Percentiles rank a stretch among this genome's conserved stretches.
Evolutionary conservation across 768 basidiomycete genomes (phyloP).

Genomic region (Cyclocybe aegerita): DNA sequence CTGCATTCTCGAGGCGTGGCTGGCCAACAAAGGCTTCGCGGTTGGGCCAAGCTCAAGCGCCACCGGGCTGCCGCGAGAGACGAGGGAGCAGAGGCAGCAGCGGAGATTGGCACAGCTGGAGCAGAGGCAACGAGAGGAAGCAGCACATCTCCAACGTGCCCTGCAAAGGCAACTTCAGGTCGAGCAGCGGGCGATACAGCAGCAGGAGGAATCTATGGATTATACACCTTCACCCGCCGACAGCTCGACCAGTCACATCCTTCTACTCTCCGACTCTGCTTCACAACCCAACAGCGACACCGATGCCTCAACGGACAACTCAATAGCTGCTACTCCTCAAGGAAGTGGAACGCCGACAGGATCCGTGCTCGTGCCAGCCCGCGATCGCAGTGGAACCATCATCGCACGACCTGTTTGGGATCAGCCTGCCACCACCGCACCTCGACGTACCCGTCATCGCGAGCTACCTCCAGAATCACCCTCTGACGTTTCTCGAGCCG

Average conservation of each 20-base stretch:
- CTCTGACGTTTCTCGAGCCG: constrained; percentile 54
- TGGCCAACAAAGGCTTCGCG: constrained; percentile 84
- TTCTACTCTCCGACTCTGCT: constrained; percentile 16
- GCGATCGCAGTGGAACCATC: constrained; percentile 77
- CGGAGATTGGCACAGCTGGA: constrained; percentile 56
- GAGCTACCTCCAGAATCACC: constrained; percentile 33
- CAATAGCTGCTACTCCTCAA: constrained; percentile 57
- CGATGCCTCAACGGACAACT: constrained; percentile 63
- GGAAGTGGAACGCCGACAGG: constrained; percentile 61
- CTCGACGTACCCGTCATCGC: constrained; percentile 25
- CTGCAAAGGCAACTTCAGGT: constrained; percentile 42
- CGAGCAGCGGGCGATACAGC: constrained; percentile 12
- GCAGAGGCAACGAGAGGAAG: constrained; percentile 60
- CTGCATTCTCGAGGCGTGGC: constrained; percentile 91
- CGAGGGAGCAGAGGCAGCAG: constrained; percentile 69
- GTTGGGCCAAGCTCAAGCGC: constrained; percentile 80
- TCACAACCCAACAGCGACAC: constrained; percentile 46
- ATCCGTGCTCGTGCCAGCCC: constrained; percentile 53
- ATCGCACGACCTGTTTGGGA: constrained; percentile 69
- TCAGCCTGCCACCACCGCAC: constrained; percentile 19
- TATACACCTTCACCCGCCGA: constrained; percentile 12
- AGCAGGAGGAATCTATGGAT: constrained; percentile 31
- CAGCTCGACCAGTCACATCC: constrained; percentile 6
- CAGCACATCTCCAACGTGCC: constrained; percentile 55
- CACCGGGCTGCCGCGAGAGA: constrained; percentile 72